Base-by-base conservation (phyloP, 2,329 filamentous ascomycete species). In the Fusarium pseudoanthophilum region DNA sequence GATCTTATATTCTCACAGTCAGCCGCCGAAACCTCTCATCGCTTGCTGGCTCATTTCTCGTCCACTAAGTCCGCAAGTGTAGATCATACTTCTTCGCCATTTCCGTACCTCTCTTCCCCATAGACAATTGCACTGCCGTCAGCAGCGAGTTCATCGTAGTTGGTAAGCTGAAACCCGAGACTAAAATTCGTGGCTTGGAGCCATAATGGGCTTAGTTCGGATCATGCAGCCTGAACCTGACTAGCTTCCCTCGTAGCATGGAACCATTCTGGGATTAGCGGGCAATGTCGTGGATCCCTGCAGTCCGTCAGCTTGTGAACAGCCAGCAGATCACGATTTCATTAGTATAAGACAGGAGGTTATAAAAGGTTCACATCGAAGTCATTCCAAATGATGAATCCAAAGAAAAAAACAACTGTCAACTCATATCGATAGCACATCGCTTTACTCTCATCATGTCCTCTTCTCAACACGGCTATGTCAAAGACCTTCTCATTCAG, bases 51-150 rank as follows among this genome's bases (percentile, higher is more conserved):
- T 4, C 18, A 2, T 20, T 7, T 3, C 5, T 32, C 21, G 3
- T 3, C 0, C 7, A 6, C 1, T 5, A 9, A 16, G 0, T 28
- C 7, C 18, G 13, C 18, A 16, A 28, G 0, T 4, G 0, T 5
- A 21, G 2, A 0, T 13, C 9, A n/a, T 13, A n/a, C 11, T 13
- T 7, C 13, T 16, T 24, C 24, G 9, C 18, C 49, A 15, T n/a
- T 24, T 51, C 30, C 30, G 11, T 5, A 3, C 4, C 2, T 18
- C 11, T 0, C 11, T 6, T 24, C 15, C 11, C 8, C 11, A 9
- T 18, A 14, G 6, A 0, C 10, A 20, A 18, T 1, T 34, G 2
- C n/a, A 32, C 11, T 14, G 21, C 10, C 21, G 15, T 53, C 34
- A 53, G 24, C 24, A 39, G 10, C 4, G 14, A 5, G 7, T 10